Base-by-base conservation (phyloP, 129 eudicot genomes). In the Chrysanthemum lavandulifolium region DNA sequence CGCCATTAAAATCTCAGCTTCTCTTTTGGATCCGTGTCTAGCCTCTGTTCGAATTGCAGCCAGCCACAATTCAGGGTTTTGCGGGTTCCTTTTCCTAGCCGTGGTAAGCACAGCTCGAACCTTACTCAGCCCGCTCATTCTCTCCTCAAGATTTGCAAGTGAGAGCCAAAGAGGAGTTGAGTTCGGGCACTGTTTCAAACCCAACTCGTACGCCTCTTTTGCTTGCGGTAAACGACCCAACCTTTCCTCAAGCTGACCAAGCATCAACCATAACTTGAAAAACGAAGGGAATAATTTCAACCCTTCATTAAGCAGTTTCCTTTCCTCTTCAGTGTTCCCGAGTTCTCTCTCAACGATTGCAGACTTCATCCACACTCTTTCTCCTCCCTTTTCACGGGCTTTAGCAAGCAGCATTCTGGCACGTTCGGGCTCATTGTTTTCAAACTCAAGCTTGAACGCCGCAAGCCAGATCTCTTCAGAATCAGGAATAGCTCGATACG, bases 401-500 rank as follows among this genome's bases (percentile, higher is more conserved):
- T 94, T 94, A 12, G 98, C 97, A 67, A 94, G 96, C 55, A 94
- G 86, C 92, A 87, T 84, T 12, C 90, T 75, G 25, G 97, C 98
- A 33, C 97, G 85, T 77, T 90, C 96, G 0, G 92, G 92, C 68
- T 94, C 98, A 47, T 86, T 86, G 78, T 86, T 94, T 81, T 94
- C 98, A 72, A 94, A 94, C 65, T 94, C 98, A 19, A 94, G 91
- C 85, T 94, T 94, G 68, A 94, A 94, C 1, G 97, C 97, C 60
- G 98, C 98, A 25, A 94, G 96, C 98, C 96, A 94, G 13, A 94
- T 94, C 78, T 94, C 97, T 78, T 94, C 98, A 10, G 97, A 89
- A 58, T 87, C 81, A 0, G 97, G 97, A 15, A 94, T 94, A 0
- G 97, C 96, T 45, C 91, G 93, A 79, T 87, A 90, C 2, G 98